phyloP scores from a whole-genome alignment of 495 filamentous ascomycete genomes.

The Achaetomiella virescens region DNA sequence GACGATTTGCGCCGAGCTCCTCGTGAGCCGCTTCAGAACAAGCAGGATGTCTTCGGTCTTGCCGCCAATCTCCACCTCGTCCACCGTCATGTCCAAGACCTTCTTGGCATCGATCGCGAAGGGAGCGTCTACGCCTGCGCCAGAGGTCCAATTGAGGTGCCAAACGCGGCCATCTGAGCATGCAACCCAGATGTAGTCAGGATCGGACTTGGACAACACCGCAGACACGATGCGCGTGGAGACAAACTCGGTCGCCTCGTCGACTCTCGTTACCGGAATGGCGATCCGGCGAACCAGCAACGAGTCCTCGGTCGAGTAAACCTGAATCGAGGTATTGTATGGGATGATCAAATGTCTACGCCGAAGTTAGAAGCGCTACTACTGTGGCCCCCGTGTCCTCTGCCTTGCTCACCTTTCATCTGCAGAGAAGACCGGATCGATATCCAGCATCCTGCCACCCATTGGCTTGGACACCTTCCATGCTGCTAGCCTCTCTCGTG shows the following conservation, averaged over 20 bases:
- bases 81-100: constrained; percentile 40
- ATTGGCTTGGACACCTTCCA: constrained; percentile 58
- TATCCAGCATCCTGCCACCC: constrained; percentile 62
- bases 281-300: constrained; percentile 62
- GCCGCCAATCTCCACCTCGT: constrained; percentile 32
- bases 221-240: constrained; percentile 46
- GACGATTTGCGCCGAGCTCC: constrained; percentile 32
- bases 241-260: constrained; percentile 15
- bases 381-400: background rate
- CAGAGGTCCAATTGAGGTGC: constrained; percentile 70
- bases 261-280: constrained; percentile 24
- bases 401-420: constrained; percentile 67
- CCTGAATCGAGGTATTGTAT: constrained; percentile 57
- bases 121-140: constrained; percentile 37
- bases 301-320: constrained; percentile 77
- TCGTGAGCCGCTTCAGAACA: constrained; percentile 28
- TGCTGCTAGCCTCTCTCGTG: constrained; percentile 3
- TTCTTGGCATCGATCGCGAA: constrained; percentile 34
- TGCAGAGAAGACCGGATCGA: constrained; percentile 69
- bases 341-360: constrained; percentile 61
- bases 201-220: constrained; percentile 50
- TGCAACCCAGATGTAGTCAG: constrained; percentile 62
- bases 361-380: constrained; percentile 28
- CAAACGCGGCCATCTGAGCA: constrained; percentile 59
- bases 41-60: constrained; percentile 40